Conservation (phyloP, 2,329 filamentous ascomycete genomes). For the Reticulascus tulasneorum region DNA sequence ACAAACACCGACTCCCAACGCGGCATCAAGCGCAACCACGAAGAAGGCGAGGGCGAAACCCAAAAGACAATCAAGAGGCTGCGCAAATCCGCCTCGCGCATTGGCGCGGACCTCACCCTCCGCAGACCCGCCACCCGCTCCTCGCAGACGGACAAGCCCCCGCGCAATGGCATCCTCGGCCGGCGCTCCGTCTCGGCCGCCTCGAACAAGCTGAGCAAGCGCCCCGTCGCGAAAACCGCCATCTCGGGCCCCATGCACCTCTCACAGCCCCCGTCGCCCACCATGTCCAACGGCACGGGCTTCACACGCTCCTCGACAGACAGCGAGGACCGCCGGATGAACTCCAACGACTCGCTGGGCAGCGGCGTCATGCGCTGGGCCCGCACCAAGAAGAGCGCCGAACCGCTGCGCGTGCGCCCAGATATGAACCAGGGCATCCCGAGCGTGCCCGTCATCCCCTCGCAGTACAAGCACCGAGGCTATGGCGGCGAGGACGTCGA, state of each 20-base stretch:
- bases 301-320: conserved; percentile 1
- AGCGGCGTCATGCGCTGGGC: conserved; percentile 8
- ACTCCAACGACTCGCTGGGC: conserved; percentile 10
- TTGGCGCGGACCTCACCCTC: conserved; percentile 34
- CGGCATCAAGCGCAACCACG: conserved; percentile 48
- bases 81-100: conserved; percentile 44
- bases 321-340: conserved; percentile 13
- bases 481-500: conserved; percentile 6
- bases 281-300: conserved; percentile 6
- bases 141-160: conserved; percentile 16
- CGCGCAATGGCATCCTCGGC: conserved; percentile 24
- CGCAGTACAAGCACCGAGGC: conserved; percentile 29
- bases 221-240: conserved; percentile 7
- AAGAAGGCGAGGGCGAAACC: conserved; percentile 28
- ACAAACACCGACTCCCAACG: conserved; percentile 26
- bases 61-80: conserved; percentile 41
- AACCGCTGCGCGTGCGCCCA: conserved; percentile 34
- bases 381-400: conserved; percentile 10
- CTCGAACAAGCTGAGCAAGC: conserved; percentile 22
- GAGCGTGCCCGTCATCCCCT: conserved; percentile 38
- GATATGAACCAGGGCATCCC: conserved; percentile 45
- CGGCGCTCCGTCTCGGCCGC: conserved; percentile 11
- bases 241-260: conserved; percentile 4
- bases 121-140: conserved; percentile 26
- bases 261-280: conserved; percentile 2